Percentiles rank a stretch among this genome's conserved stretches.
Evolutionary conservation across 257 asterid genomes (phyloP).

Genomic region (Penstemon barbatus): DNA sequence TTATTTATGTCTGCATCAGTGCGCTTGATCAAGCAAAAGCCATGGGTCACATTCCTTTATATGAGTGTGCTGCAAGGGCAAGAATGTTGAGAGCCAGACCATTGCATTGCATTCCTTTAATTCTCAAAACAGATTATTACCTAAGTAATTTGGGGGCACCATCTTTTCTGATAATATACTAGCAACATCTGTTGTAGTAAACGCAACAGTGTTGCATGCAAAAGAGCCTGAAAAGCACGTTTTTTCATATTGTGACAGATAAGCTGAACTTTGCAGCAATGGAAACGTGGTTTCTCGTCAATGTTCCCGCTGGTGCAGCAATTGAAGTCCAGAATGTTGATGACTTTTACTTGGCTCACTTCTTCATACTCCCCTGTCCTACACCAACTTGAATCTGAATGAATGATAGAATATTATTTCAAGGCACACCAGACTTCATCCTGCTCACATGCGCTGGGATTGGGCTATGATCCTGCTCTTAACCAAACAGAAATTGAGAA

Average conservation of each 20-base stretch:
- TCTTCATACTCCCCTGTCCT: constrained; percentile 77
- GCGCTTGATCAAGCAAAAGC: constrained; percentile 78
- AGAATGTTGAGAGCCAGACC: constrained; percentile 86
- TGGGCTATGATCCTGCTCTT: constrained; percentile 96
- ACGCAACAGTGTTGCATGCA: constrained; percentile 70
- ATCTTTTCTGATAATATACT: constrained; percentile 77
- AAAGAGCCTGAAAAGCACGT: constrained; percentile 75
- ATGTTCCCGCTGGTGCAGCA: constrained; percentile 68
- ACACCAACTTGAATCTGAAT: constrained; percentile 65
- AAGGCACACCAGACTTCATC: too few relatives aligned
- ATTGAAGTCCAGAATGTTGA: constrained; percentile 80
- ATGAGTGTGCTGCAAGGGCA: constrained; percentile 69
- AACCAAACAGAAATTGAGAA: constrained; percentile 77
- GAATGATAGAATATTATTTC: constrained; percentile 45
- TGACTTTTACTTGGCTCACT: constrained; percentile 67
- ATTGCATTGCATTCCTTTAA: constrained; percentile 78
- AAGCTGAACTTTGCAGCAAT: constrained; percentile 82
- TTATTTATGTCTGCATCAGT: constrained; percentile 41
- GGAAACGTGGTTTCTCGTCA: constrained; percentile 77
- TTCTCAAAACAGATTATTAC: constrained; percentile 75
- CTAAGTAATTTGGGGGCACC: constrained; percentile 58
- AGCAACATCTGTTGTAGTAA: constrained; percentile 85
- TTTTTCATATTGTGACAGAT: constrained; percentile 75
- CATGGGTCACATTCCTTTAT: constrained; percentile 84
- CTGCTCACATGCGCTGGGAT: constrained; percentile 88